These are phyloP conservation scores for Microbotryomycetes sp. DNA, from an alignment of 1,284 basidiomycete species.

Conservation along the genomic window DNA sequence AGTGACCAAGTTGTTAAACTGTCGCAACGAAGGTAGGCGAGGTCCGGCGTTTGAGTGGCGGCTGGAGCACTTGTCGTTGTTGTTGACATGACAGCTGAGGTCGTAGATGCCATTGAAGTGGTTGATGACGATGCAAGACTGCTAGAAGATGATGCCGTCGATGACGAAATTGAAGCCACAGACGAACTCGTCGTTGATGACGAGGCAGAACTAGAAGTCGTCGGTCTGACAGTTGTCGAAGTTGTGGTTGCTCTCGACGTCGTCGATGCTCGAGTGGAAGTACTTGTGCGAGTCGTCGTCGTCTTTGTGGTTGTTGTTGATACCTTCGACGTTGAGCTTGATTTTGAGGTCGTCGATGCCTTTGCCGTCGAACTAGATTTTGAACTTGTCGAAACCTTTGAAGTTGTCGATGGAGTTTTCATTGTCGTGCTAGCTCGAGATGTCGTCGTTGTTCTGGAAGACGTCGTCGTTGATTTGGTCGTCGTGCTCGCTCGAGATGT, in stretches of 20 bases:
- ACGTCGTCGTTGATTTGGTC: neutral
- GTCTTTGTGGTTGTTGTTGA: slow-evolving; percentile 1
- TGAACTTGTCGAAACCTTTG: neutral
- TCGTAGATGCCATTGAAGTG: neutral
- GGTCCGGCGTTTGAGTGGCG: neutral
- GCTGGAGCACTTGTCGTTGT: neutral
- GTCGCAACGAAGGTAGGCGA: slow-evolving; percentile 10
- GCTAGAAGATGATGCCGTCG: neutral
- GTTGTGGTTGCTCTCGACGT: neutral
- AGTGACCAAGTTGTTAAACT: slow-evolving; percentile 18
- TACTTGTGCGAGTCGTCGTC: neutral
- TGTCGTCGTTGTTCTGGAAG: neutral
- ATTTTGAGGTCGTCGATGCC: neutral
- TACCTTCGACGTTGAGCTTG: neutral
- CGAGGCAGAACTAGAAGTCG: neutral
- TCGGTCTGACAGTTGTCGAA: neutral
- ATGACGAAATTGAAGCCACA: neutral
- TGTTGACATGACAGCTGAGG: neutral
- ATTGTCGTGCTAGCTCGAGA: neutral
- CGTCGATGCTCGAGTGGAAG: neutral
- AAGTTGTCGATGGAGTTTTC: neutral
- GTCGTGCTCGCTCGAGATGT: neutral
- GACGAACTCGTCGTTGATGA: neutral
- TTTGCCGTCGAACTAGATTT: neutral
- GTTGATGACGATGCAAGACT: neutral